Conservation (phyloP, 2,329 filamentous ascomycete genomes). For the Monosporascus sp. region DNA sequence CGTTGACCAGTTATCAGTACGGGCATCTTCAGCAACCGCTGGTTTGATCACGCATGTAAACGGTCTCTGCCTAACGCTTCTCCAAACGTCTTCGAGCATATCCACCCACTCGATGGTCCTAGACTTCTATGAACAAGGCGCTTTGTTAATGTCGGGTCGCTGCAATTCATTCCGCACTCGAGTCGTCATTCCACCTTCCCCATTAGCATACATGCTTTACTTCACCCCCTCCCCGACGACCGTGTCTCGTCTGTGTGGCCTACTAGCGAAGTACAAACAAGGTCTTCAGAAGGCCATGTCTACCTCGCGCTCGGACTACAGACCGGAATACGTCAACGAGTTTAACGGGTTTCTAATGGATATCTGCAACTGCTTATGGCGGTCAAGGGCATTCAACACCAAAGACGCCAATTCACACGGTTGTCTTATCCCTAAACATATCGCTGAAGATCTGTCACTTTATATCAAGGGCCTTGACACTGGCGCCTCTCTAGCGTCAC, state of each 20-base stretch:
- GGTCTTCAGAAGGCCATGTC: constrained; percentile 56
- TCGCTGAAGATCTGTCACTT: constrained; percentile 38
- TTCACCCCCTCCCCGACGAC: constrained; percentile 60
- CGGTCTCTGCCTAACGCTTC: constrained; percentile 51
- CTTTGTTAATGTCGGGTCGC: constrained; percentile 48
- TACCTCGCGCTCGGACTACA: constrained; percentile 35
- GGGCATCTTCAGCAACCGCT: constrained; percentile 33
- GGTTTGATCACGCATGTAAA: constrained; percentile 45
- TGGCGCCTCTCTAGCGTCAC: constrained; percentile 37
- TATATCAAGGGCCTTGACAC: constrained; percentile 47
- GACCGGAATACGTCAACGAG: constrained; percentile 54
- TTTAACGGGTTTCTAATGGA: constrained; percentile 88
- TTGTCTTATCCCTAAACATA: constrained; percentile 40
- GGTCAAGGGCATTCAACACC: constrained; percentile 62
- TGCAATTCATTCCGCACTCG: constrained; percentile 49
- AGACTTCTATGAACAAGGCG: constrained; percentile 63
- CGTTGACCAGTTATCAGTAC: constrained; percentile 26
- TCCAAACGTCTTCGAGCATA: constrained; percentile 44
- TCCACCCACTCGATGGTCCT: constrained; percentile 52
- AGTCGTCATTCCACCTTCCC: constrained; percentile 62
- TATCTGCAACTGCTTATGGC: constrained; percentile 78
- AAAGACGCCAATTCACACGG: constrained; percentile 58
- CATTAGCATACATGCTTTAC: constrained; percentile 64
- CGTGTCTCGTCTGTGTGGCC: constrained; percentile 62
- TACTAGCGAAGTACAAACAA: constrained; percentile 68